Evolutionary conservation across 2,329 filamentous ascomycete genomes (phyloP), one percentile per base, ranked within the genome.

Genomic region (Neofusicoccum sp.): DNA sequence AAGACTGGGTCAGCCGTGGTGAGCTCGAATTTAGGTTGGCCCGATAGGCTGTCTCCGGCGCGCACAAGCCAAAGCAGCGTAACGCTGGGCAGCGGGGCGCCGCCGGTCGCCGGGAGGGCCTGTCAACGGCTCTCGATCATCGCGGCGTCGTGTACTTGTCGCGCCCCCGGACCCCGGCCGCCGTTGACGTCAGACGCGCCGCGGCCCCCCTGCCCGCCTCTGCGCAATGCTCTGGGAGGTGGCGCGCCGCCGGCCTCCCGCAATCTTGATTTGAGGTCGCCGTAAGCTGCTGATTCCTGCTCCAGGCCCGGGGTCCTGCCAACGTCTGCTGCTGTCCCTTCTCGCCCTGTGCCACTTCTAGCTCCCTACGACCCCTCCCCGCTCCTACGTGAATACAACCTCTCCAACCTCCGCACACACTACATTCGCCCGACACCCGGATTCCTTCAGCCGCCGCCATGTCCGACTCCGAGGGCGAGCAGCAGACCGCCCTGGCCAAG

Each of bases 381-480:
- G 34, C 51, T 51, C 40, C 20, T 30, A 30, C 16, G 16, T 20
- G 30, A 20, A 41, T 41, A 30, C 51, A 28, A 58, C 20, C 20
- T 43, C 4, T 53, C 26, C 36, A 26, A 16, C 57, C 34, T 51
- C 40, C 28, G 26, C 45, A 51, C 36, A 48, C 51, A 43, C 43
- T 57, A 14, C 48, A 33, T 28, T 30, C 30, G 12, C 30, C 6
- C 51, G 36, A 16, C 20, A 20, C 20, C 26, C 44, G 40, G 24
- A 47, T n/a, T 28, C 31, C 58, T 20, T 49, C 38, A 28, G 31
- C 48, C 56, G 43, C 48, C 62, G 65, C 60, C 67, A 74, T 75
- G 72, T 66, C 73, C 48, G 60, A 61, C 48, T 57, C 47, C n/a
- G 70, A 73, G 61, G 71, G 68, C 53, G 72, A 75, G 24, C 36